phyloP scores from a whole-genome alignment of 108 stramenopile genomes.

The Aurantiochytrium sp. region DNA sequence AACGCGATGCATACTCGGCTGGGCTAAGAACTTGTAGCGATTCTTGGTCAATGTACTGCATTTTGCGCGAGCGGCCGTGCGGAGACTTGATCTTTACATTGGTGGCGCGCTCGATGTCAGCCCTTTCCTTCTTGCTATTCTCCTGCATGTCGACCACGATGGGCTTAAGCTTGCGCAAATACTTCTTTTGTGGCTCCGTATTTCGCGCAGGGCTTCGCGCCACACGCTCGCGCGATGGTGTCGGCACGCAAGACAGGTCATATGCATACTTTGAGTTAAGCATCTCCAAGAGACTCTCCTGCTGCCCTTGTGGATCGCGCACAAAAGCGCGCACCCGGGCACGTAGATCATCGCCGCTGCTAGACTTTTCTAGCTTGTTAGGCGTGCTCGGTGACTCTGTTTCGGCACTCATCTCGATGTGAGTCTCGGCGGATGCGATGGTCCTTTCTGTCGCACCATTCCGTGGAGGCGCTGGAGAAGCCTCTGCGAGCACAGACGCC shows the following conservation, averaged over 20 bases:
- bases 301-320: neutral
- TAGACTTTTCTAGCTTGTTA: neutral
- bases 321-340: neutral
- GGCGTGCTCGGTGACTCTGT: neutral
- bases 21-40: neutral
- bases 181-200: neutral
- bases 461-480: neutral
- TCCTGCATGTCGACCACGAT: neutral
- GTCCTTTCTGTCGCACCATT: neutral
- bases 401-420: neutral
- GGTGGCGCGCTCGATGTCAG: neutral
- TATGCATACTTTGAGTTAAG: neutral
- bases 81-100: neutral
- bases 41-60: neutral
- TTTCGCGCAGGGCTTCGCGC: neutral
- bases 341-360: neutral
- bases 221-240: neutral
- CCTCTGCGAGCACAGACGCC: neutral
- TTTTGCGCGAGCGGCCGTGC: neutral
- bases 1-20: neutral
- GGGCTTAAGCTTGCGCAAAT: neutral
- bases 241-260: neutral
- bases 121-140: neutral
- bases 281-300: neutral
- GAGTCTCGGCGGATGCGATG: neutral